Percentiles rank a stretch among this genome's conserved stretches.
phyloP scores from a whole-genome alignment of 78 protist genomes.

The Dictyostelium firmibasis region DNA sequence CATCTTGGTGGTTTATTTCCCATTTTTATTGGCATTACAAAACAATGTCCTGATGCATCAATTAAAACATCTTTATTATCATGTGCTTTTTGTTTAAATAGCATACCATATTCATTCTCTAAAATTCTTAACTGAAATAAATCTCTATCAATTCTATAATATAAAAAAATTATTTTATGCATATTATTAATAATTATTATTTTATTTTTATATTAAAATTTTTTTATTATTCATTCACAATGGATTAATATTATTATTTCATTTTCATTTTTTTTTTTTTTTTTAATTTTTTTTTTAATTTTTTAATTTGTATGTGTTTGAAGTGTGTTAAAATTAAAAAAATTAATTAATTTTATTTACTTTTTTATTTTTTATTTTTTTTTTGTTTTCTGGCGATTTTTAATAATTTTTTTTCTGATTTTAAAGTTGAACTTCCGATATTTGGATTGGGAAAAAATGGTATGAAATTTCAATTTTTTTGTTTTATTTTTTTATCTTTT shows the following conservation, averaged over 20 bases:
- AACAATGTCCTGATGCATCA: background rate
- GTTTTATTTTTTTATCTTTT: background rate
- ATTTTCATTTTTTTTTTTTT: background rate
- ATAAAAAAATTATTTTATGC: conserved; percentile 9
- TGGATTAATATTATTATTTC: background rate
- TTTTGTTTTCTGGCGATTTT: no score
- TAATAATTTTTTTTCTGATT: no score
- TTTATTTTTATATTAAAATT: no score
- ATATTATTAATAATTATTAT: background rate
- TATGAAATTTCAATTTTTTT: no score
- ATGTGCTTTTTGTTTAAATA: background rate
- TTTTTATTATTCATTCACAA: background rate
- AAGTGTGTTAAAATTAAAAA: no score
- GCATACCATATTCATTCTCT: conserved; percentile 10
- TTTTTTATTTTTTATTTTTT: no score
- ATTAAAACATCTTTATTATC: conserved; percentile 8
- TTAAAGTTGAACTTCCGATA: no score
- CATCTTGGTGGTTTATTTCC: conserved; percentile 13
- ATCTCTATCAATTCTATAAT: background rate
- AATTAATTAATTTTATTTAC: no score
- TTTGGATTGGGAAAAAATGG: no score
- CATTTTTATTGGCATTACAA: conserved; percentile 15
- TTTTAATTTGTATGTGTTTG: background rate
- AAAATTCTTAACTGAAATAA: background rate
- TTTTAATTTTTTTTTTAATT: background rate